These are phyloP conservation scores for Grigorovia humatica DNA, from an alignment of 805 yeast species.

Conservation along the genomic window DNA sequence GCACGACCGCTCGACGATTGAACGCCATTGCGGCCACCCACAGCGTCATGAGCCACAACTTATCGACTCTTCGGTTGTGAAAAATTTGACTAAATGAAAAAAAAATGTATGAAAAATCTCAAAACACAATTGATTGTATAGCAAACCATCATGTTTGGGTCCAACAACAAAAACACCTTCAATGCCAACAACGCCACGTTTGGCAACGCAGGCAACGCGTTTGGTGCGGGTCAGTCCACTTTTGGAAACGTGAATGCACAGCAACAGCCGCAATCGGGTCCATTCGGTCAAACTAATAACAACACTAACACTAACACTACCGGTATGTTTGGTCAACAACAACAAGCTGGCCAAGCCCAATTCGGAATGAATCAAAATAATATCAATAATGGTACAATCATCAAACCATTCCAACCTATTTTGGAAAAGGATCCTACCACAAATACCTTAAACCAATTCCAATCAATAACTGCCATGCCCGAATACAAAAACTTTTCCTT, in stretches of 20 bases:
- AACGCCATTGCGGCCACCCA: too few species aligned
- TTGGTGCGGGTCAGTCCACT: slow-evolving; percentile 12
- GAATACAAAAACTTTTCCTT: slow-evolving; percentile 72
- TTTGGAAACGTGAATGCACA: slow-evolving; percentile 5
- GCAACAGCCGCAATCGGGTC: not conserved
- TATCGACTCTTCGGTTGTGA: too few species aligned
- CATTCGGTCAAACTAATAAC: slow-evolving; percentile 3
- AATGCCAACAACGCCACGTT: slow-evolving; percentile 15
- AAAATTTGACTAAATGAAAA: not conserved
- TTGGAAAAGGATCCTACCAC: slow-evolving; percentile 61
- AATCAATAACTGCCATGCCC: slow-evolving; percentile 80
- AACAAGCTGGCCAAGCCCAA: slow-evolving; percentile 5
- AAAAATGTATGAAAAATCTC: slow-evolving; percentile 5
- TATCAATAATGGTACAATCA: slow-evolving; percentile 54
- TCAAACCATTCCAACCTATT: slow-evolving; percentile 57
- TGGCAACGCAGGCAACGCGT: slow-evolving; percentile 27
- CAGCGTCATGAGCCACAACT: too few species aligned
- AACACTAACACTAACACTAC: not conserved
- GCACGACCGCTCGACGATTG: too few species aligned
- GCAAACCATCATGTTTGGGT: not conserved
- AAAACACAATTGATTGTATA: slow-evolving; percentile 1
- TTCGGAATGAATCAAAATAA: not conserved
- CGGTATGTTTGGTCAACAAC: slow-evolving; percentile 3
- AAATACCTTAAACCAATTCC: slow-evolving; percentile 48
- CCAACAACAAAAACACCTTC: not conserved